Conservation (phyloP, 352 stramenopile genomes). For the Peronospora farinosa region DNA sequence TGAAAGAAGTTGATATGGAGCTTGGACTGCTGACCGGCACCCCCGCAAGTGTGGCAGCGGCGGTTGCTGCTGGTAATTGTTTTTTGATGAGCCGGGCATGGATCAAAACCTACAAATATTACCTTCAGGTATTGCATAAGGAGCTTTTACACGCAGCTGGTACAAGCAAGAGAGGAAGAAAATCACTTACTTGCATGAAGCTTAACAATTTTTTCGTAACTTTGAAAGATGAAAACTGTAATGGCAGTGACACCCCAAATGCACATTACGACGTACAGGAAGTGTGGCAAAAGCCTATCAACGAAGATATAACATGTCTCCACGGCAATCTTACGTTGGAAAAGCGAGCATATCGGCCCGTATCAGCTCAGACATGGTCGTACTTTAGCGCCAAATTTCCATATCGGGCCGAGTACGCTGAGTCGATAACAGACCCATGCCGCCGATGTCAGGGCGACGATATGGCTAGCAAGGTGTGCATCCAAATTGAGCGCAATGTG, state of each 20-base stretch:
- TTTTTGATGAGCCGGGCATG: conserved; percentile 66
- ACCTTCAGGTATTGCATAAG: conserved; percentile 48
- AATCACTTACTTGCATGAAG: conserved; percentile 11
- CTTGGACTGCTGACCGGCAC: conserved; percentile 44
- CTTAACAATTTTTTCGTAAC: conserved; percentile 13
- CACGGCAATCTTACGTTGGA: conserved; percentile 63
- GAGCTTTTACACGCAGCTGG: conserved; percentile 29
- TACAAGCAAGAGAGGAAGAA: conserved; percentile 27
- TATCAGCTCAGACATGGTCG: conserved; percentile 48
- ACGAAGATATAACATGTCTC: conserved; percentile 66
- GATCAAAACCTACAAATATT: conserved; percentile 66
- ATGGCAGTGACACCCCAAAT: conserved; percentile 5
- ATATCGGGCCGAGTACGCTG: conserved; percentile 30
- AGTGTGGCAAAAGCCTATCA: conserved; percentile 43
- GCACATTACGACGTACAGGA: conserved; percentile 10
- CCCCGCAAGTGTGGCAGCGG: conserved; percentile 17
- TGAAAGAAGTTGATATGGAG: conserved; percentile 46
- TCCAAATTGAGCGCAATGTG: conserved; percentile 45
- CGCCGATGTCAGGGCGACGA: conserved; percentile 46
- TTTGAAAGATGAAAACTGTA: conserved; percentile 3
- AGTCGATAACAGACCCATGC: conserved; percentile 33
- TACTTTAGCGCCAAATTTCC: conserved; percentile 64
- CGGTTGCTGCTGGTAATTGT: conserved; percentile 22
- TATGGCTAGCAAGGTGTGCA: conserved; percentile 40
- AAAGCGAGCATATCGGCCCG: conserved; percentile 57